Evolutionary conservation across 2,329 filamentous ascomycete genomes (phyloP), one percentile per base, ranked within the genome.

Genomic region (Penicillium sp.): DNA sequence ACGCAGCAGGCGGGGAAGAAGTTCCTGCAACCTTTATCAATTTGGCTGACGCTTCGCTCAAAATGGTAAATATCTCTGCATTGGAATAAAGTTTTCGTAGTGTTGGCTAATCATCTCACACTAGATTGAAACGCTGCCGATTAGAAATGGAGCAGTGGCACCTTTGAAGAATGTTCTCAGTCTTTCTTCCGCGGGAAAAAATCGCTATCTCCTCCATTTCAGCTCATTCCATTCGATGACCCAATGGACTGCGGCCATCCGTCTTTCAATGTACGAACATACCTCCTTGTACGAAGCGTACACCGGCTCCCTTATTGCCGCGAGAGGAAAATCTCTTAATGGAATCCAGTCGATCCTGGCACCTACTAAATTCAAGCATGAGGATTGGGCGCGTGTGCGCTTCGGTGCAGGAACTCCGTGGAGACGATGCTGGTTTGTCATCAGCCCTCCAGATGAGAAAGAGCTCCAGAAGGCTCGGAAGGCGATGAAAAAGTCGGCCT

Each of bases 371-470:
- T 78, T 87, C 54, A 84, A 82, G 54, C 80, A 86, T 27, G 89
- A 94, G 62, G 89, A 94, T 59, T 98, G 93, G 93, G 89, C 90
- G 13, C 79, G 93, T 48, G 93, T 98, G 36, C 79, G 93, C 44
- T 98, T 98, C 57, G 93, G 93, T 27, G 90, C 93, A 20, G 93
- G 93, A 32, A 94, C 93, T 7, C 90, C 91, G 0, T 98, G 93
- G 93, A 82, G 86, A 60, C 84, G 91, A 26, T 98, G 90, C 67
- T 98, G 91, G 90, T 96, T 90, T 65, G 90, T 97, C 38, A 86
- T 97, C 42, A 80, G 81, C 5, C 93, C 91, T 2, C 91, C 93
- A 0, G 87, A 94, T 58, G 90, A 97, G 70, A 98, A 97, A 70
- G 88, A 94, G 56, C 83, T 82, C 51, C 80, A 84, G 52, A 95